phyloP scores from a whole-genome alignment of 2,329 filamentous ascomycete genomes.

The Fusarium torreyae region DNA sequence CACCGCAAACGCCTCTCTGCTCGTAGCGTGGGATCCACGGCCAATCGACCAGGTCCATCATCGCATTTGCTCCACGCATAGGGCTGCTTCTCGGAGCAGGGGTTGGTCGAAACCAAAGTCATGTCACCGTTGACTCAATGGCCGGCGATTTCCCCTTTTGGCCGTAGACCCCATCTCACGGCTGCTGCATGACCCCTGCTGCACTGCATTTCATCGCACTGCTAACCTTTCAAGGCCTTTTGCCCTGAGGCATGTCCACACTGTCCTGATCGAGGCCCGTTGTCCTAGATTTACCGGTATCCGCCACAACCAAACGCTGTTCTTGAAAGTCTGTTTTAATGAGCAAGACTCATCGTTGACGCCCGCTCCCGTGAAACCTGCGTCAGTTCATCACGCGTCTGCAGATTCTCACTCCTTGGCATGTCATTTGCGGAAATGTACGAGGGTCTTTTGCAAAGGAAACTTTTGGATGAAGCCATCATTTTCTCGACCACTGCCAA shows the following conservation, averaged over 20 bases:
- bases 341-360: conserved; percentile 32
- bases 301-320: conserved; percentile 21
- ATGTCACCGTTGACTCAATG: conserved; percentile 49
- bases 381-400: conserved; percentile 22
- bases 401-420: conserved; percentile 21
- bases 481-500: conserved; percentile 18
- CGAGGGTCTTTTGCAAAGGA: conserved; percentile 3
- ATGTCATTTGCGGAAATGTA: conserved; percentile 17
- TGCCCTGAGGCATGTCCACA: conserved; percentile 26
- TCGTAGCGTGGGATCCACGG: conserved; percentile 25
- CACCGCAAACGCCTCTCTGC: conserved; percentile 27
- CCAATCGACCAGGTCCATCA: conserved; percentile 40
- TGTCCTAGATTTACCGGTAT: conserved; percentile 35
- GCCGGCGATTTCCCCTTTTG: conserved; percentile 46
- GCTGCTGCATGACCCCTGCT: conserved; percentile 22
- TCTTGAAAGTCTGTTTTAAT: conserved; percentile 3
- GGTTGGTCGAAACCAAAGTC: conserved; percentile 33
- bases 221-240: conserved; percentile 24
- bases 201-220: conserved; percentile 35
- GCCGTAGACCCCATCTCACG: conserved; percentile 17
- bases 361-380: conserved; percentile 34
- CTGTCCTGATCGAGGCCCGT: conserved; percentile 28
- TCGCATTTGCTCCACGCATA: conserved; percentile 48
- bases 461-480: conserved; percentile 30
- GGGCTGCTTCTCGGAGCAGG: conserved; percentile 47